phyloP scores from a whole-genome alignment of 768 basidiomycete genomes.

The Russula sp. region DNA sequence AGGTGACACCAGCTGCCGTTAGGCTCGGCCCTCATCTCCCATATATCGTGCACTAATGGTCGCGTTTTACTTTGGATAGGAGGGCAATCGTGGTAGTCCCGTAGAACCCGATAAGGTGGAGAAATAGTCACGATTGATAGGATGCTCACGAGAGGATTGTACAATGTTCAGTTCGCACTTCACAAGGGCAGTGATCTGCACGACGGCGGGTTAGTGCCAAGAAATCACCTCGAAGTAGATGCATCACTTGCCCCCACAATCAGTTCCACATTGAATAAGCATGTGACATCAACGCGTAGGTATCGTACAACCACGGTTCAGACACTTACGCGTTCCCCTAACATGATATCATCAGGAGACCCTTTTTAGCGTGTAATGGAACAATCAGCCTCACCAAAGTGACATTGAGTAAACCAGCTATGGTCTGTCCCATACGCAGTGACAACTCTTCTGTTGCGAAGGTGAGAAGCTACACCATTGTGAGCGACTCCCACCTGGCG shows the following conservation, averaged over 20 bases:
- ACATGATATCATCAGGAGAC: neutral
- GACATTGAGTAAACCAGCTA: constrained; percentile 81
- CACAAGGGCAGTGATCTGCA: constrained; percentile 40
- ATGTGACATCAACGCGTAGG: neutral
- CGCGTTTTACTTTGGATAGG: neutral
- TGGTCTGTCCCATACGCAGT: constrained; percentile 72
- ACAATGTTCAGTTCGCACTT: constrained; percentile 42
- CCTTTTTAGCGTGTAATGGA: neutral
- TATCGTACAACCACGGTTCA: neutral
- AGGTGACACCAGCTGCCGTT: neutral
- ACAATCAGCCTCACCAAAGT: constrained; percentile 48
- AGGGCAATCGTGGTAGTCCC: too few species aligned
- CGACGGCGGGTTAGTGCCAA: constrained; percentile 14
- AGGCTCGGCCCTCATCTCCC: neutral
- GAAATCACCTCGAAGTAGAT: neutral
- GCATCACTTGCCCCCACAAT: constrained; percentile 36
- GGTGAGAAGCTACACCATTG: constrained; percentile 51
- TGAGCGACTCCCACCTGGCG: neutral
- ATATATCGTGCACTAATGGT: neutral
- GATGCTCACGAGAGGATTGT: constrained; percentile 38
- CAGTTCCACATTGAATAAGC: constrained; percentile 34
- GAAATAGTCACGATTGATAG: neutral
- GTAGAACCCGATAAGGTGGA: neutral
- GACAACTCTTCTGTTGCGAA: constrained; percentile 87
- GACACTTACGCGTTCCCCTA: constrained; percentile 30